phyloP scores from a whole-genome alignment of 345 rosid species.

The Rhodamnia argentea region DNA sequence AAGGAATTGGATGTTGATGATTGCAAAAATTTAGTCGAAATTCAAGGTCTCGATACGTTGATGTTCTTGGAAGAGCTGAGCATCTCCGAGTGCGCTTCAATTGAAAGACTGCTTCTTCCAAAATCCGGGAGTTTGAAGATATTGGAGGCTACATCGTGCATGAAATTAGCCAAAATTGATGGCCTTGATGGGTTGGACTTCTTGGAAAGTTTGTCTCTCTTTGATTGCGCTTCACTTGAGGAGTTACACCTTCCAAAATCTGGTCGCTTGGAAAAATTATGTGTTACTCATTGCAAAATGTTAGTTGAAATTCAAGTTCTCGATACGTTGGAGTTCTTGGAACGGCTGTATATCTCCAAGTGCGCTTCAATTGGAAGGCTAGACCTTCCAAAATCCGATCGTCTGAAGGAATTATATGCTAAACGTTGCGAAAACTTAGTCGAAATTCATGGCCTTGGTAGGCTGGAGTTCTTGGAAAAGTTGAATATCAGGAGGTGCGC shows the following conservation, averaged over 20 bases:
- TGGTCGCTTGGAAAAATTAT: rapidly evolving
- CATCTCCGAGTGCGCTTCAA: too few relatives aligned
- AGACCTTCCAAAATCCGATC: background rate
- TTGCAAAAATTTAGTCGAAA: background rate
- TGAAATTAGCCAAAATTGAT: too few relatives aligned
- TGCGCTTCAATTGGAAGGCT: background rate
- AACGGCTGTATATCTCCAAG: rapidly evolving
- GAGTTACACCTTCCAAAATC: background rate
- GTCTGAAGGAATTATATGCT: rapidly evolving
- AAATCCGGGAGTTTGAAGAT: too few relatives aligned
- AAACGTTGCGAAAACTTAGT: rapidly evolving
- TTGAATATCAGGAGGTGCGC: too few relatives aligned
- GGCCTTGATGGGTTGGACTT: too few relatives aligned
- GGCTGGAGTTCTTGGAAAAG: background rate
- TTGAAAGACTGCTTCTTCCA: too few relatives aligned
- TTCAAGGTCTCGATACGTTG: background rate
- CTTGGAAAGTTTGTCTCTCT: rapidly evolving
- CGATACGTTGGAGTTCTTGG: background rate
- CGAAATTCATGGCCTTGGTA: background rate
- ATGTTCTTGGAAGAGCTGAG: too few relatives aligned
- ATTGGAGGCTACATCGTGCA: too few relatives aligned
- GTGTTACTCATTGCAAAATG: rapidly evolving
- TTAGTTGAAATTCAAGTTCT: background rate
- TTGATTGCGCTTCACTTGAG: rapidly evolving
- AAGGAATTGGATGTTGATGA: background rate